Evolutionary conservation across 306 rosid species (phyloP).

Genomic region (Cucurbita moschata): DNA sequence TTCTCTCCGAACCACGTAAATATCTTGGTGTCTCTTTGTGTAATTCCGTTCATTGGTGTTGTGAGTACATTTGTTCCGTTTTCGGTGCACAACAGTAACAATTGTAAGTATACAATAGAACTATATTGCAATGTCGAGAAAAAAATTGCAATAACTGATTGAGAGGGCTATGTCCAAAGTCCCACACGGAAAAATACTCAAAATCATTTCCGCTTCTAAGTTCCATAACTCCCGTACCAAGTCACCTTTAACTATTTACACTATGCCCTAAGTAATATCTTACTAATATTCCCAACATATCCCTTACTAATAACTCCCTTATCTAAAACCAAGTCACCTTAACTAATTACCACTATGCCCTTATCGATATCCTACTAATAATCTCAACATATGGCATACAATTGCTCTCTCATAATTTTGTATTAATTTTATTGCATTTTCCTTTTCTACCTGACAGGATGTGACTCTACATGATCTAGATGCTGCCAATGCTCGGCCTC

Average conservation of each 20-base stretch:
- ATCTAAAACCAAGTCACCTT: background rate
- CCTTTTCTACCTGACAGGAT: constrained; percentile 32
- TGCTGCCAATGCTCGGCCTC: constrained; percentile 46
- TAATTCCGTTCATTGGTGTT: too few relatives aligned
- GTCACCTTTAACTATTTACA: background rate
- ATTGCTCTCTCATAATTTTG: background rate
- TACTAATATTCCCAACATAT: background rate
- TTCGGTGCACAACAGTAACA: too few relatives aligned
- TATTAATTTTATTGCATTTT: background rate
- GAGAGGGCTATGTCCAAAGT: background rate
- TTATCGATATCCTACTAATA: background rate
- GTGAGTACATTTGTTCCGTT: too few relatives aligned
- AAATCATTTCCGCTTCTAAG: background rate
- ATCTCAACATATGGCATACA: background rate
- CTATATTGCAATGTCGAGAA: background rate
- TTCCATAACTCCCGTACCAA: background rate
- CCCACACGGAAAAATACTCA: background rate
- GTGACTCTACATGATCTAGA: constrained; percentile 54
- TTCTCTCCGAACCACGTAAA: too few relatives aligned
- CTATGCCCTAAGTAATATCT: background rate
- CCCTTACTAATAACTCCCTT: background rate
- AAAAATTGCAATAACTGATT: background rate
- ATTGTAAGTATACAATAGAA: background rate
- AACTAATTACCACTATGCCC: background rate
- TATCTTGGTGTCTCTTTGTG: too few relatives aligned